Conservation (phyloP, 139 green algal species). For the Ostreobium quekettii region DNA sequence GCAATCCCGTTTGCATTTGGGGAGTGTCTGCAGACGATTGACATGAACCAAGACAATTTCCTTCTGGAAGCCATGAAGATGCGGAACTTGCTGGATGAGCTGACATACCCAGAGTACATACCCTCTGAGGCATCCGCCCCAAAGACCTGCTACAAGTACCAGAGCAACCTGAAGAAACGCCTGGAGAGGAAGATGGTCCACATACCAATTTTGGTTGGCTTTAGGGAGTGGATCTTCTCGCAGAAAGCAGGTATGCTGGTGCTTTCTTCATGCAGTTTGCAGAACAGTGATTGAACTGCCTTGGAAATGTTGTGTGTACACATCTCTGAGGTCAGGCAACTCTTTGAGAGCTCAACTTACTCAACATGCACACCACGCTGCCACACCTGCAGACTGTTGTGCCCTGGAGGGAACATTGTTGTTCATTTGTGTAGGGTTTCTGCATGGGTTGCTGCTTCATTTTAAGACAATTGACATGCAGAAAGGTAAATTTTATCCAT, state of each 20-base stretch:
- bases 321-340: no score
- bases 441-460: no score
- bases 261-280: no score
- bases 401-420: no score
- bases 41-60: constrained; percentile 87
- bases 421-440: no score
- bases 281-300: no score
- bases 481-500: no score
- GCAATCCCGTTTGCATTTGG: constrained; percentile 72
- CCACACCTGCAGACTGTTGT: no score
- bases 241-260: constrained; percentile 43
- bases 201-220: constrained; percentile 45
- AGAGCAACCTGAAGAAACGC: neutral
- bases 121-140: neutral
- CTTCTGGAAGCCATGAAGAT: constrained; percentile 34
- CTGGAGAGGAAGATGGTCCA: constrained; percentile 10
- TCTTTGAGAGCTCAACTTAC: no score
- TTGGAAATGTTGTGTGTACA: no score
- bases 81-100: constrained; percentile 20
- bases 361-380: no score
- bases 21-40: constrained; percentile 65
- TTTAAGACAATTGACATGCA: no score
- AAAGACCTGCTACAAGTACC: constrained; percentile 14
- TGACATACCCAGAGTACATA: constrained; percentile 13
- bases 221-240: constrained; percentile 59